phyloP scores from a whole-genome alignment of 2,329 filamentous ascomycete genomes.

The Hirsutella rhossiliensis region DNA sequence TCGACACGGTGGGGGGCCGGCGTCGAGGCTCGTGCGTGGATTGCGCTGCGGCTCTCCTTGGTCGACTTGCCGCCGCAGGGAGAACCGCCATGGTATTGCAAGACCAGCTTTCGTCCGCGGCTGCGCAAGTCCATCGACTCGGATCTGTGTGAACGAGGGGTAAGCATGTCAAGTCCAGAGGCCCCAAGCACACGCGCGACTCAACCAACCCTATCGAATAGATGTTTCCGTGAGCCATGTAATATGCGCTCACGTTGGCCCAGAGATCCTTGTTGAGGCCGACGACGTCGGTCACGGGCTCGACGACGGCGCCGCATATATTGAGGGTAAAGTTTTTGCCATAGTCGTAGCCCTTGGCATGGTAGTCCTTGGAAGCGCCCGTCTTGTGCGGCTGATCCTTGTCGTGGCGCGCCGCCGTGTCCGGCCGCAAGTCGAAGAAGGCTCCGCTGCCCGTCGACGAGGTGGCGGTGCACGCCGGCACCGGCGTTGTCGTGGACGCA shows the following conservation, averaged over 20 bases:
- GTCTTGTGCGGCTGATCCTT: constrained; percentile 32
- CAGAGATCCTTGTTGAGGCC: constrained; percentile 51
- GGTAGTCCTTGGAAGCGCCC: constrained; percentile 37
- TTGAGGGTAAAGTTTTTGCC: constrained; percentile 75
- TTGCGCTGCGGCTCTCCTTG: constrained; percentile 5
- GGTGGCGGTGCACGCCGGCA: constrained; percentile 42
- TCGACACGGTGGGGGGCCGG: constrained; percentile 4
- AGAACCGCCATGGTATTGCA: constrained; percentile 68
- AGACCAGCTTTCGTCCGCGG: constrained; percentile 61
- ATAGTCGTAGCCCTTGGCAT: constrained; percentile 64
- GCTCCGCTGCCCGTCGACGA: constrained; percentile 41
- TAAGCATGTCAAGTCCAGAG: neutral
- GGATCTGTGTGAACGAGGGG: constrained; percentile 11
- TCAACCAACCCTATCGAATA: constrained; percentile 61
- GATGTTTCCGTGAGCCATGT: constrained; percentile 49
- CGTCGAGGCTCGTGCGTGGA: neutral
- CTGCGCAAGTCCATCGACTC: constrained; percentile 41
- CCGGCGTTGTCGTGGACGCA: constrained; percentile 8
- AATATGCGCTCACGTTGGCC: constrained; percentile 71
- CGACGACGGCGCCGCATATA: constrained; percentile 66
- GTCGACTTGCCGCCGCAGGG: constrained; percentile 46
- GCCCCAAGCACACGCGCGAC: neutral
- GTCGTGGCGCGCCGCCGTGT: constrained; percentile 32
- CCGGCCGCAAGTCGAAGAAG: constrained; percentile 47
- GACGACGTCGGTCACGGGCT: constrained; percentile 47